A percentile compares a stretch with the other conserved stretches of the same genome.
These are phyloP conservation scores for Pyropia haitanensis DNA, from an alignment of 23 red algal genomes.

Conservation along the genomic window DNA sequence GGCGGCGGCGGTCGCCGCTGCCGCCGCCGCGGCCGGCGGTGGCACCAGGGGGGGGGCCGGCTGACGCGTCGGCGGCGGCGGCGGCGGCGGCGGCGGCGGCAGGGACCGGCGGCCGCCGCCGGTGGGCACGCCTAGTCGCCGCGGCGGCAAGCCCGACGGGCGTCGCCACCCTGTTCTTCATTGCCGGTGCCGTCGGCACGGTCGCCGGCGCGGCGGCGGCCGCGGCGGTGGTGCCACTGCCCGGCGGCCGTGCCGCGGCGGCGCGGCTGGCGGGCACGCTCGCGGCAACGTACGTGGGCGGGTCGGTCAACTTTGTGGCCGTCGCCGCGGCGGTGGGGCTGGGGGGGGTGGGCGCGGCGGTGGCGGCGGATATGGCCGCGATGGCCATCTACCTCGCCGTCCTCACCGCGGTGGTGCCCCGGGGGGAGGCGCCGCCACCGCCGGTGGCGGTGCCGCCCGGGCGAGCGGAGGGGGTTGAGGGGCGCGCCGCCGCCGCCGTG, in stretches of 20 bases:
- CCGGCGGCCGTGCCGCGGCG: neutral
- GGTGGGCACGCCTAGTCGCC: neutral
- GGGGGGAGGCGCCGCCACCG: too few relatives aligned
- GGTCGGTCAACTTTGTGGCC: conserved; percentile 48
- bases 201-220: conserved; percentile 22
- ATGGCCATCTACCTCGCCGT: conserved; percentile 36
- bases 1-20: neutral
- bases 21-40: neutral
- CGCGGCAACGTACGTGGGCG: conserved; percentile 54
- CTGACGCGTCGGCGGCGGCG: too few relatives aligned
- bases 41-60: too few relatives aligned
- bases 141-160: neutral
- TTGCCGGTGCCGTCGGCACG: conserved; percentile 30
- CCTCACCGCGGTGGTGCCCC: conserved; percentile 8
- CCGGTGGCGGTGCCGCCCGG: too few relatives aligned
- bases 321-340: conserved; percentile 27
- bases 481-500: too few relatives aligned
- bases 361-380: conserved; percentile 29
- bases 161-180: neutral
- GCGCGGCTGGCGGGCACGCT: conserved; percentile 10
- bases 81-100: neutral
- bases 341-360: neutral
- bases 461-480: too few relatives aligned
- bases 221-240: conserved; percentile 5
- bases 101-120: neutral